Evolutionary conservation across 441 rosid species (phyloP).

Genomic region (Pelargonium citronellum): DNA sequence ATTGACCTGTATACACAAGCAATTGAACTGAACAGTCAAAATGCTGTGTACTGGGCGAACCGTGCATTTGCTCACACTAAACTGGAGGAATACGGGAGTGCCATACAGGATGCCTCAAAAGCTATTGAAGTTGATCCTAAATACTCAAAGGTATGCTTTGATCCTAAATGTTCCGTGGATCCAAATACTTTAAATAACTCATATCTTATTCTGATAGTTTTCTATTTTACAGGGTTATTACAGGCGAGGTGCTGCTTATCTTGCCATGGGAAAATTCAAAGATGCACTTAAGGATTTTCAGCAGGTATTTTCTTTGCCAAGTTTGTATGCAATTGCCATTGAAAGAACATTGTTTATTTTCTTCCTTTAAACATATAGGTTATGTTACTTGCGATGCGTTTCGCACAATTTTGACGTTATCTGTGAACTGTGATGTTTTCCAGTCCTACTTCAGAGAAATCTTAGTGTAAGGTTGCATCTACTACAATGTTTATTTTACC

Average conservation of each 20-base stretch:
- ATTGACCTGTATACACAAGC: slow-evolving; percentile 82
- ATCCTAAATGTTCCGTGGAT: slow-evolving; percentile 11
- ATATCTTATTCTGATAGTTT: slow-evolving; percentile 26
- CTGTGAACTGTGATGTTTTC: neutral
- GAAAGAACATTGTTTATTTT: neutral
- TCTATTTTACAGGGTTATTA: slow-evolving; percentile 65
- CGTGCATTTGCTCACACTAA: slow-evolving; percentile 88
- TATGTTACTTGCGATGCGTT: neutral
- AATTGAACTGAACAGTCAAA: slow-evolving; percentile 51
- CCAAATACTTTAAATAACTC: neutral
- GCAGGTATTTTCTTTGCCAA: slow-evolving; percentile 48
- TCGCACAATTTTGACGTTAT: neutral
- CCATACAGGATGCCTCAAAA: slow-evolving; percentile 84
- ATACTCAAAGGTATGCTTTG: slow-evolving; percentile 63
- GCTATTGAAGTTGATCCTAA: slow-evolving; percentile 83
- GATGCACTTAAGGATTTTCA: slow-evolving; percentile 96
- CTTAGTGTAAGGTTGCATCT: slow-evolving; percentile 5
- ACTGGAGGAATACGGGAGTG: slow-evolving; percentile 96
- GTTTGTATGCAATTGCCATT: neutral
- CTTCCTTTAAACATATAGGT: neutral
- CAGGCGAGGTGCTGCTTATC: slow-evolving; percentile 91
- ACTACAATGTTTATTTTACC: neutral
- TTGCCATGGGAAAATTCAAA: slow-evolving; percentile 92
- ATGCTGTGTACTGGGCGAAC: slow-evolving; percentile 94
- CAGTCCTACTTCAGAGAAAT: neutral